Conservation (phyloP, 352 stramenopile genomes). For the Phytophthora palmivora region DNA sequence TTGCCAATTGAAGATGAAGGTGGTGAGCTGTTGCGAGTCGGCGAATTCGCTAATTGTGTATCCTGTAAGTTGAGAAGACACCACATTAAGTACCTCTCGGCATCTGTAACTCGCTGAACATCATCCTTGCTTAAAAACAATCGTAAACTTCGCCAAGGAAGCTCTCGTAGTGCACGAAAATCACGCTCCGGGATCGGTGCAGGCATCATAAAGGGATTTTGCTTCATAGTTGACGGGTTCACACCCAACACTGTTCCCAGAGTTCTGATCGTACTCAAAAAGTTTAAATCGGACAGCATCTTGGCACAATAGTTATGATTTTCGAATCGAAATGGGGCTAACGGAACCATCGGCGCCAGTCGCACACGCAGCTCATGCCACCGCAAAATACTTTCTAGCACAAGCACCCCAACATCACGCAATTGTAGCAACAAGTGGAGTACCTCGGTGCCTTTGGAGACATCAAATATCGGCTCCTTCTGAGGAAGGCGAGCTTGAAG, state of each 20-base stretch:
- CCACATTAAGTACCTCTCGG: constrained; percentile 76
- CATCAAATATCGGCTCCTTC: constrained; percentile 42
- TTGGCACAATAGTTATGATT: constrained; percentile 74
- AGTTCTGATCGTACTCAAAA: constrained; percentile 57
- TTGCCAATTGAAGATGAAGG: constrained; percentile 21
- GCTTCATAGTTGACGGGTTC: constrained; percentile 60
- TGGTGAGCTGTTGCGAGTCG: constrained; percentile 12
- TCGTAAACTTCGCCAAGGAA: constrained; percentile 35
- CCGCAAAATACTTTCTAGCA: constrained; percentile 58
- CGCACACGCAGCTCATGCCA: constrained; percentile 55
- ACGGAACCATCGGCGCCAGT: constrained; percentile 27
- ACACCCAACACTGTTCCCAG: constrained; percentile 66
- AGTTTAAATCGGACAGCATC: constrained; percentile 84
- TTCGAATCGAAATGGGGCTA: constrained; percentile 55
- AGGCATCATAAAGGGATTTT: constrained; percentile 90
- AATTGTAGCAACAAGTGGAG: constrained; percentile 73
- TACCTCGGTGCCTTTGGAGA: constrained; percentile 58
- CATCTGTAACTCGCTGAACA: constrained; percentile 52
- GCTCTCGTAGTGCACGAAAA: constrained; percentile 42
- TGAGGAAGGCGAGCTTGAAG: constrained; percentile 28
- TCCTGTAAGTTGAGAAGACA: constrained; percentile 57
- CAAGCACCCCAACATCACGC: constrained; percentile 59
- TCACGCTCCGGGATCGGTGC: constrained; percentile 66
- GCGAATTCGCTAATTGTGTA: not conserved
- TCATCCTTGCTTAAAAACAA: constrained; percentile 31